Percentiles rank a stretch among this genome's conserved stretches.
These are phyloP conservation scores for Trametes cinnabarina DNA, from an alignment of 768 basidiomycete species.

Conservation along the genomic window DNA sequence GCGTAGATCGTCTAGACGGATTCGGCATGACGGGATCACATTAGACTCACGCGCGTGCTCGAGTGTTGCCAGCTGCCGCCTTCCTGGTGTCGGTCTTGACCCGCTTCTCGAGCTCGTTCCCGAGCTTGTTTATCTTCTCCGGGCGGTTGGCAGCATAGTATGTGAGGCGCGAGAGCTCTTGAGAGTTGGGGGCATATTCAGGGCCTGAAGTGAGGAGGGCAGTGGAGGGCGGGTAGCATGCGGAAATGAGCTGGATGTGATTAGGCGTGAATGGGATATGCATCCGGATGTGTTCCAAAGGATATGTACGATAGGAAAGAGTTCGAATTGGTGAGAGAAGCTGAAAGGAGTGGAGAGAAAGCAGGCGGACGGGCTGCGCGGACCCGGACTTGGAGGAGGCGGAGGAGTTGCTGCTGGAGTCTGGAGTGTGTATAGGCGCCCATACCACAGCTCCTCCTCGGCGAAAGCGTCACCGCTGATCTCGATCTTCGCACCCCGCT, in stretches of 20 bases:
- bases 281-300: slow-evolving; percentile 46
- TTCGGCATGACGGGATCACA: neutral
- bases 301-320: slow-evolving; percentile 32
- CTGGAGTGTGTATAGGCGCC: neutral
- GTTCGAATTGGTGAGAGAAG: slow-evolving; percentile 7
- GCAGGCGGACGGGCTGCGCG: slow-evolving; percentile 2
- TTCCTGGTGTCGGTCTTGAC: slow-evolving; percentile 61
- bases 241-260: slow-evolving; percentile 78
- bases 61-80: slow-evolving; percentile 71
- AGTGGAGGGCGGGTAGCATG: slow-evolving; percentile 83
- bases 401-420: neutral
- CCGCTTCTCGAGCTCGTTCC: slow-evolving; percentile 74
- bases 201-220: slow-evolving; percentile 72
- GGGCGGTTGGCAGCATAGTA: slow-evolving; percentile 86
- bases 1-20: neutral
- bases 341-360: slow-evolving; percentile 11
- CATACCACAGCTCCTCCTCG: neutral
- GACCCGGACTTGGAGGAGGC: neutral
- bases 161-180: slow-evolving; percentile 80
- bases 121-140: slow-evolving; percentile 75
- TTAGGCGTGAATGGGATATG: slow-evolving; percentile 75
- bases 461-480: neutral
- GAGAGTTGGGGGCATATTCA: slow-evolving; percentile 76
- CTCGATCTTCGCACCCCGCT: no score
- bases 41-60: slow-evolving; percentile 71